A percentile compares a stretch with the other conserved stretches of the same genome.
phyloP scores from a whole-genome alignment of 371 early-diverging fungal genomes.

The Scutellospora calospora region DNA sequence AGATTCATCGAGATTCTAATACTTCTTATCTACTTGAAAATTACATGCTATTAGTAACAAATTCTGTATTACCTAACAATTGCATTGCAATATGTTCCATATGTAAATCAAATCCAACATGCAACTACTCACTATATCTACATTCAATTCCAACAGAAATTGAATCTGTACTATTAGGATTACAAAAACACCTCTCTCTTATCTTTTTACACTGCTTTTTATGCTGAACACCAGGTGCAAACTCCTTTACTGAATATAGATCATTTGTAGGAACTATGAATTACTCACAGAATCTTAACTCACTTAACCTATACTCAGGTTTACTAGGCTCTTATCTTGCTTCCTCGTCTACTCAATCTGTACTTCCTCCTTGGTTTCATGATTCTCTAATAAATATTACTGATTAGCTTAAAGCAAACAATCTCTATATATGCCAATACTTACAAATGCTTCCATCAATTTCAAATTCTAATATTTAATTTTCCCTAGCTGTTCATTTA shows the following conservation, averaged over 20 bases:
- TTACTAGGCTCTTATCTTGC: neutral
- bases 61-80: too few species aligned
- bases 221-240: neutral
- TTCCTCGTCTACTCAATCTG: too few species aligned
- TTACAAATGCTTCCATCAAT: neutral
- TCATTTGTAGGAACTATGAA: neutral
- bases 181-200: neutral
- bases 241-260: neutral
- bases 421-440: neutral
- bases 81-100: too few species aligned
- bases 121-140: too few species aligned
- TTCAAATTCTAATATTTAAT: neutral
- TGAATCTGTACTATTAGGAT: too few species aligned
- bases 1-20: too few species aligned
- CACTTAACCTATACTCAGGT: neutral
- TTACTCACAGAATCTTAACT: neutral
- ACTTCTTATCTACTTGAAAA: too few species aligned
- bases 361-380: neutral
- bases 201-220: slow-evolving; percentile 10
- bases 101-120: too few species aligned
- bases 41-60: too few species aligned
- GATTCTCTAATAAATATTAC: neutral
- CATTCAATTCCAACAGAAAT: too few species aligned
- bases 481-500: too few species aligned
- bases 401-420: neutral